Conservation (phyloP, 768 basidiomycete genomes). For the Phlegmacium glaucopus region DNA sequence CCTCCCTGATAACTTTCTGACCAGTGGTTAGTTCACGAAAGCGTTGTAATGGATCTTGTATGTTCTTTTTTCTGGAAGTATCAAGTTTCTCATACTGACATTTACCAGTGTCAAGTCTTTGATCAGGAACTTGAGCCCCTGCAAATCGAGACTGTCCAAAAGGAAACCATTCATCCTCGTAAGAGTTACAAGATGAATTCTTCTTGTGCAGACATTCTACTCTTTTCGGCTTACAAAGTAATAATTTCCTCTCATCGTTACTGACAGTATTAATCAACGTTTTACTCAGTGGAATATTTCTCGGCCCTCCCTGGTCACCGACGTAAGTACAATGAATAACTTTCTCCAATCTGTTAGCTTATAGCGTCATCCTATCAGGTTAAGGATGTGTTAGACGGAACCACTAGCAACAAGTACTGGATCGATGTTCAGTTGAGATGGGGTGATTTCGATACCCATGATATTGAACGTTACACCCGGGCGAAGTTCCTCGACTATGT, state of each 20-base stretch:
- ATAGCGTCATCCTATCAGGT: slow-evolving; percentile 38
- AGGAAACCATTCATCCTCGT: slow-evolving; percentile 98
- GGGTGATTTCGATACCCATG: slow-evolving; percentile 99
- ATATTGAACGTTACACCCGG: slow-evolving; percentile 97
- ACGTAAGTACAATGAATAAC: slow-evolving; percentile 46
- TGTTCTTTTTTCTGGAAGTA: slow-evolving; percentile 14
- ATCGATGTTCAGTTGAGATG: slow-evolving; percentile 92
- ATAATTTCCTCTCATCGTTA: background rate
- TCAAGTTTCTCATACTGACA: slow-evolving; percentile 1
- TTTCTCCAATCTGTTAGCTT: background rate
- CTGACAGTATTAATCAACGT: background rate
- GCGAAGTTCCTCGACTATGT: slow-evolving; percentile 99
- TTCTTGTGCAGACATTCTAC: slow-evolving; percentile 96
- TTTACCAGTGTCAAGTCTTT: slow-evolving; percentile 85
- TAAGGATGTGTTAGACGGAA: slow-evolving; percentile 97
- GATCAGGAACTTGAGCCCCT: slow-evolving; percentile 98
- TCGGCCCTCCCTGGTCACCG: slow-evolving; percentile 91
- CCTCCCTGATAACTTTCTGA: slow-evolving; percentile 1
- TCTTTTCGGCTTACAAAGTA: slow-evolving; percentile 93
- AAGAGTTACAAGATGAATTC: slow-evolving; percentile 99
- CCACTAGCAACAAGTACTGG: slow-evolving; percentile 99
- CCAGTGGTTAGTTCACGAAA: slow-evolving; percentile 66
- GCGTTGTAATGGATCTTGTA: slow-evolving; percentile 88
- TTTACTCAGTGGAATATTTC: slow-evolving; percentile 88
- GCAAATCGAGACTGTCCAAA: slow-evolving; percentile 98